Conservation (phyloP, 176 grass and related monocot species). For the Tillandsia leiboldiana region DNA sequence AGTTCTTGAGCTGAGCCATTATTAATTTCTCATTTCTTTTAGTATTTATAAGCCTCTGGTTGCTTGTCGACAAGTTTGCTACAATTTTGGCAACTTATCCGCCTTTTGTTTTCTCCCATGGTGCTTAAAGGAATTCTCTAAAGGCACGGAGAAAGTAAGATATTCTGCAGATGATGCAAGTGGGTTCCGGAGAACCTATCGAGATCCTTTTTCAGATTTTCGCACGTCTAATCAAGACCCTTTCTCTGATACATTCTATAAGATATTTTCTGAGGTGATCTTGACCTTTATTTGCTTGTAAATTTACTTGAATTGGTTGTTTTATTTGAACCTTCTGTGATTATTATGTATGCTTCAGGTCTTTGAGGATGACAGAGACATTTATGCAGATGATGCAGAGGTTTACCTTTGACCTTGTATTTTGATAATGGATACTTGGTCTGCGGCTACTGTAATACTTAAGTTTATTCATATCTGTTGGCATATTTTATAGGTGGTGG, state of each 20-base stretch:
- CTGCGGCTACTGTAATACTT: neutral
- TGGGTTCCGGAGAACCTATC: constrained; percentile 44
- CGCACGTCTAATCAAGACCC: constrained; percentile 41
- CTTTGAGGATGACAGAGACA: constrained; percentile 51
- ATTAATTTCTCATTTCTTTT: neutral
- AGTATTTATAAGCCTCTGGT: neutral
- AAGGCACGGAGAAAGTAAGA: constrained; percentile 36
- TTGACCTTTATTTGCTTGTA: neutral
- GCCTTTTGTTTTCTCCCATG: constrained; percentile 7
- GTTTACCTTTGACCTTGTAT: constrained; percentile 31
- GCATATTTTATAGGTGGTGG: constrained; percentile 39
- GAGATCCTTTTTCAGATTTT: constrained; percentile 63
- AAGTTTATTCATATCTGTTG: constrained; percentile 17
- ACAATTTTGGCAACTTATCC: neutral
- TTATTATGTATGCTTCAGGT: constrained; percentile 51
- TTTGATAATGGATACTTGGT: constrained; percentile 4
- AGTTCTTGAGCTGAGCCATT: neutral
- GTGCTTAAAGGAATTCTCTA: constrained; percentile 49
- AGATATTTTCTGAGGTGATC: constrained; percentile 90
- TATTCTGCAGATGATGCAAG: constrained; percentile 21
- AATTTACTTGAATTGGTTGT: neutral
- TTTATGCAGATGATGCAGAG: constrained; percentile 62
- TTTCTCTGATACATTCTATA: constrained; percentile 75
- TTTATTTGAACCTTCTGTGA: constrained; percentile 6
- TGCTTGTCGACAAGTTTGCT: neutral